Evolutionary conservation across 2,329 filamentous ascomycete species (phyloP), one percentile per base, ranked within the genome.

Genomic region (Sporothrix protearum): DNA sequence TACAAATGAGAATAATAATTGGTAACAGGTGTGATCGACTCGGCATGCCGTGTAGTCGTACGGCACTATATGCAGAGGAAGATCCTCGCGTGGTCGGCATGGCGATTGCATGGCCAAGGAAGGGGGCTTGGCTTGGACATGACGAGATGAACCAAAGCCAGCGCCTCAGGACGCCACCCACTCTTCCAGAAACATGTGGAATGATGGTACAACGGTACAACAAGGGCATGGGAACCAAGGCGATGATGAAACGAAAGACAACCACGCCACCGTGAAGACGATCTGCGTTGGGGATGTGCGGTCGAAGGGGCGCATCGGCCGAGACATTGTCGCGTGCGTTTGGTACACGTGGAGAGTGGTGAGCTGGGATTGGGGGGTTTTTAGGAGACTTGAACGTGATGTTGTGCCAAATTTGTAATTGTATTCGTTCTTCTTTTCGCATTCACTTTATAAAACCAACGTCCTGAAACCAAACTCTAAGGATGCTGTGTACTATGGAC

Each of bases 311-410:
- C 39, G 36, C 12, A 28, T 7, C 16, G 66, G 25, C 30, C 55
- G 66, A 57, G 49, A 68, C 66, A 68, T 57, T 68, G 16, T 68
- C 49, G 66, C 66, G 66, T 68, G 66, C 33, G 66, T 45, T 39
- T 49, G 45, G 42, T 33, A 67, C 63, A 59, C 25, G 39, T 16
- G 39, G 30, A 25, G 6, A 22, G 12, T 14, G 55, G 28, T 1
- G 16, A n/a, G 16, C 36, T 45, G 59, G 33, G n/a, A 1, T 39
- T n/a, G n/a, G n/a, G 33, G 33, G 19, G 7, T 42, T 36, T 5
- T 25, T 22, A 61, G 36, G 9, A 25, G n/a, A 25, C 10, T 33
- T 33, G 42, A 19, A 19, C 42, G 14, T 16, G n/a, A 28, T 28
- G 22, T 8, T 28, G 19, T 51, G 16, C n/a, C 25, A 3, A 28